Conservation (phyloP, 2,329 filamentous ascomycete species). For the Penicillium griseofulvum region DNA sequence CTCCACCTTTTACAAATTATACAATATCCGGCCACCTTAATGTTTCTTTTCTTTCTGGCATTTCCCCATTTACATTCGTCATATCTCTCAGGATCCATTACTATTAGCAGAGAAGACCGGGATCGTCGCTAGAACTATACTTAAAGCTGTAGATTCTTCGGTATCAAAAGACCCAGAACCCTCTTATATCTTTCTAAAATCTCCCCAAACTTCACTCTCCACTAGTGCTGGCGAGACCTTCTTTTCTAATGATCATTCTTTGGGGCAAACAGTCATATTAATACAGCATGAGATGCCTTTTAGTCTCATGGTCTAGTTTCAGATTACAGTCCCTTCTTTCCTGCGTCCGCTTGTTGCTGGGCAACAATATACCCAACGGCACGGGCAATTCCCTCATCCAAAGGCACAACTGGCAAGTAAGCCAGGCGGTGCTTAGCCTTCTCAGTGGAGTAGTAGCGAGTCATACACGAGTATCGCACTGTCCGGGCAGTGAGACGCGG, state of each 20-base stretch:
- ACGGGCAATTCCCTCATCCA: slow-evolving; percentile 49
- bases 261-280: slow-evolving; percentile 12
- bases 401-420: slow-evolving; percentile 44
- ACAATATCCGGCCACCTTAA: no score
- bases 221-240: not conserved
- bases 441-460: slow-evolving; percentile 48
- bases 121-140: no score
- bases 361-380: slow-evolving; percentile 45
- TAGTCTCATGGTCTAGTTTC: slow-evolving; percentile 5
- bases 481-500: slow-evolving; percentile 46
- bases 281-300: slow-evolving; percentile 20
- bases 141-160: no score
- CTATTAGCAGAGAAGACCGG: no score
- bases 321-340: slow-evolving; percentile 43
- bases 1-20: no score
- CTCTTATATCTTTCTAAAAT: no score
- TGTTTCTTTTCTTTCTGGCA: no score
- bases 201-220: no score
- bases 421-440: slow-evolving; percentile 48
- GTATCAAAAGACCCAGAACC: no score
- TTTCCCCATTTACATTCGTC: no score
- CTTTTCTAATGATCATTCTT: not conserved
- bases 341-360: slow-evolving; percentile 29
- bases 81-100: no score
- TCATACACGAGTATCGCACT: slow-evolving; percentile 50